Conservation (phyloP, 441 rosid species). For the Brassica balearica region DNA sequence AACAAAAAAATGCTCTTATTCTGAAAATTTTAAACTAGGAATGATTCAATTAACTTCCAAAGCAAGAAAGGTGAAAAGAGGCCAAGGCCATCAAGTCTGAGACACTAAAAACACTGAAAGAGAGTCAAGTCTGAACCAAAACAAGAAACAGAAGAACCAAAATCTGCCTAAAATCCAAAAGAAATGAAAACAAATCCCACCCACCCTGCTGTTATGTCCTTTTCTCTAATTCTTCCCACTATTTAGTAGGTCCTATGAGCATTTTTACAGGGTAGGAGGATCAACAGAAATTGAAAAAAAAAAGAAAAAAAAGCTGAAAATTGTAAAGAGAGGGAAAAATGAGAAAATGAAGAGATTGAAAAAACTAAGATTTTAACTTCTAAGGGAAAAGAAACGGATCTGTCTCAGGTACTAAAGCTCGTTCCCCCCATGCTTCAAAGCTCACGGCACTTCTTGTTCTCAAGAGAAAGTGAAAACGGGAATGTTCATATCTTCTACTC, state of each 20-base stretch:
- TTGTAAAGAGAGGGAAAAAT: slow-evolving; percentile 31
- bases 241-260: slow-evolving; percentile 39
- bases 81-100: slow-evolving; percentile 8
- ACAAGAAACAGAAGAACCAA: slow-evolving; percentile 15
- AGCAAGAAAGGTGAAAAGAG: not conserved
- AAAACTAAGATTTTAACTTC: slow-evolving; percentile 32
- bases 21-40: not conserved
- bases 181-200: slow-evolving; percentile 32
- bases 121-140: slow-evolving; percentile 22
- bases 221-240: slow-evolving; percentile 37
- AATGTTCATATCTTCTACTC: slow-evolving; percentile 35
- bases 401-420: slow-evolving; percentile 25
- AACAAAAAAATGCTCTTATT: too few species aligned
- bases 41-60: not conserved
- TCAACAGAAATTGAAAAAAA: slow-evolving; percentile 15
- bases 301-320: not conserved
- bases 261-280: slow-evolving; percentile 45
- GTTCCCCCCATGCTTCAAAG: slow-evolving; percentile 32
- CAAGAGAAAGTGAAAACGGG: slow-evolving; percentile 34
- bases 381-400: slow-evolving; percentile 32
- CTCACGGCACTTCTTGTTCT: slow-evolving; percentile 40
- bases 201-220: slow-evolving; percentile 42
- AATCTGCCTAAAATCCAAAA: slow-evolving; percentile 35
- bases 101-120: slow-evolving; percentile 7
- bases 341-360: slow-evolving; percentile 20